Conservation (phyloP, 495 filamentous ascomycete genomes). For the Umbilicaria muhlenbergii region DNA sequence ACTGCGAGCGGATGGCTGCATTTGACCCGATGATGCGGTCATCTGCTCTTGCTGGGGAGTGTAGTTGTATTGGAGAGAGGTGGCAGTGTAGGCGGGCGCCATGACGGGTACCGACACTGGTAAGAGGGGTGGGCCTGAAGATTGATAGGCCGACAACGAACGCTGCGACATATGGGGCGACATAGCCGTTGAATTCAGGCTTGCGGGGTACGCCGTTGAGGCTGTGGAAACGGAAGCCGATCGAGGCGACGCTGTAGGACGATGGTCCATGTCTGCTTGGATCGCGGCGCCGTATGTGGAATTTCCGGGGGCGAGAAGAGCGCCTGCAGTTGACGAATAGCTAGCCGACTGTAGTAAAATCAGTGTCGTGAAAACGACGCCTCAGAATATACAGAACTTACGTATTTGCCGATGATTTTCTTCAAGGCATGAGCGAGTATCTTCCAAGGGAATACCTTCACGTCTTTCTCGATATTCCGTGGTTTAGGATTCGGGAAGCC, state of each 20-base stretch:
- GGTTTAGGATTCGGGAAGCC: constrained; percentile 90
- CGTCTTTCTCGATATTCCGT: constrained; percentile 94
- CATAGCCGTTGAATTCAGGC: constrained; percentile 4
- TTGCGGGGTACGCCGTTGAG: constrained; percentile 8
- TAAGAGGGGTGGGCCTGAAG: no score
- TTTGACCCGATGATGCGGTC: neutral
- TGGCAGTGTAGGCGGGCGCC: neutral
- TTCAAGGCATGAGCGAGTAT: constrained; percentile 66
- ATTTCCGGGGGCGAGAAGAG: constrained; percentile 24
- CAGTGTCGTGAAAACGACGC: neutral
- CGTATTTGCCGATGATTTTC: constrained; percentile 98
- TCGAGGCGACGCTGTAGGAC: constrained; percentile 28
- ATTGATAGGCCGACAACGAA: neutral
- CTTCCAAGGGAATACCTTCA: constrained; percentile 96
- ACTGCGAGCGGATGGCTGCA: neutral
- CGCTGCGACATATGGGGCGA: constrained; percentile 4
- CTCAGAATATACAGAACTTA: constrained; percentile 26
- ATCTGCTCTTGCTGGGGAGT: neutral
- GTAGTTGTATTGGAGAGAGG: neutral
- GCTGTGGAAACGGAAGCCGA: constrained; percentile 6
- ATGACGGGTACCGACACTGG: neutral
- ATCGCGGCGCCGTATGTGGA: constrained; percentile 25
- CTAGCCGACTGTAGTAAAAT: constrained; percentile 27
- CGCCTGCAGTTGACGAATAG: constrained; percentile 33
- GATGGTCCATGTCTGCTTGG: constrained; percentile 25